phyloP scores from a whole-genome alignment of 164 flowering plant genomes.

The Nymphaea colorata region DNA sequence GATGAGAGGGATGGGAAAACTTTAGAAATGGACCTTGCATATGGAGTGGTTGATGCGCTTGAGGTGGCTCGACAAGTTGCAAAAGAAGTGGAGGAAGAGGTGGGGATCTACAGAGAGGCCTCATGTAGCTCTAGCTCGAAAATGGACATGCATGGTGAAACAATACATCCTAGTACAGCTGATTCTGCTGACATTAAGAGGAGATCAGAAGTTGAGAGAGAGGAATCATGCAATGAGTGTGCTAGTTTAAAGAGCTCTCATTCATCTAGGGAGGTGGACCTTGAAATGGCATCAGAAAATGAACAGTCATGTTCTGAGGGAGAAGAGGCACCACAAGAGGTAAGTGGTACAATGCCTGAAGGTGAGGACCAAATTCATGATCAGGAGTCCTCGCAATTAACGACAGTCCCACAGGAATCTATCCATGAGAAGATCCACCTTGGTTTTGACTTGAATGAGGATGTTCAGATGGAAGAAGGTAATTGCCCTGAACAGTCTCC shows the following conservation, averaged over 20 bases:
- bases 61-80: constrained; percentile 11
- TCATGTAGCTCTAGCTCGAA: constrained; percentile 3
- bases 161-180: constrained; percentile 1
- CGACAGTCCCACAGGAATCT: constrained; percentile 6
- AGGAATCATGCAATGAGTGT: neutral
- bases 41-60: constrained; percentile 9
- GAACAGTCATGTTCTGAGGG: neutral
- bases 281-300: neutral
- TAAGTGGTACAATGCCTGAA: neutral
- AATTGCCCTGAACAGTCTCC: constrained; percentile 5
- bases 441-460: constrained; percentile 22
- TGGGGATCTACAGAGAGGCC: constrained; percentile 5
- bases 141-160: neutral
- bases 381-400: constrained; percentile 6
- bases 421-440: neutral
- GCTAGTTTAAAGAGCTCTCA: neutral
- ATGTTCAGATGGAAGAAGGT: constrained; percentile 8
- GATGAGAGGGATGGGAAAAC: neutral
- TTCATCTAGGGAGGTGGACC: neutral
- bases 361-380: neutral
- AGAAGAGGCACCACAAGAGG: neutral
- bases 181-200: constrained; percentile 1
- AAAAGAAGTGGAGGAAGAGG: constrained; percentile 8
- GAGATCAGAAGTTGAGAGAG: neutral
- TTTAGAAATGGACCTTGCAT: constrained; percentile 4